Conservation (phyloP, 2,329 filamentous ascomycete genomes). For the Pezicula carpinea region DNA sequence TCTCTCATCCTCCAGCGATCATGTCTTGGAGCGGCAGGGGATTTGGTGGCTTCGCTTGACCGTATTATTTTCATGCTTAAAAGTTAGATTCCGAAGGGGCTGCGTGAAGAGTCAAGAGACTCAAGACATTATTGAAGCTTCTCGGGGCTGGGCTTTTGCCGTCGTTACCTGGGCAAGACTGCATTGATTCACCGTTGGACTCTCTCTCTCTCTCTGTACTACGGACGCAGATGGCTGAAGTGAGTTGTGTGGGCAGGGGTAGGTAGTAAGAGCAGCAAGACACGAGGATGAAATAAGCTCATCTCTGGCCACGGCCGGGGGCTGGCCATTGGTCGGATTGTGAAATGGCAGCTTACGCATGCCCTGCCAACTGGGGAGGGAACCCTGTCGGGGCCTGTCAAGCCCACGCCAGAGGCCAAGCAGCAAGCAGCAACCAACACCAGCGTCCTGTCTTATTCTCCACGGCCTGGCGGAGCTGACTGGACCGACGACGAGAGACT, state of each 20-base stretch:
- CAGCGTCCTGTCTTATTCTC: neutral
- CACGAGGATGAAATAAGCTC: constrained; percentile 2
- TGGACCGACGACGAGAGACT: no score
- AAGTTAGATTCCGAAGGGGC: neutral
- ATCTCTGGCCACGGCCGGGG: neutral
- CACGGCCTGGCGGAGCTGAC: neutral
- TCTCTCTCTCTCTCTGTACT: no score
- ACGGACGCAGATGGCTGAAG: no score
- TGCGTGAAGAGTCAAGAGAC: no score
- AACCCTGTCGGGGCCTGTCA: neutral
- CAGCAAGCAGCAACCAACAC: neutral
- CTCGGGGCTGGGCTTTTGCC: no score
- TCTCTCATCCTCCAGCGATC: neutral
- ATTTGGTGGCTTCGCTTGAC: no score
- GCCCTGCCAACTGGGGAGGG: neutral
- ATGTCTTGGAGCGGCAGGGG: neutral
- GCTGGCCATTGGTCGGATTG: neutral
- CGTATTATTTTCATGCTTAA: neutral
- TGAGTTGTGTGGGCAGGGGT: no score
- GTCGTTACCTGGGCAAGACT: no score
- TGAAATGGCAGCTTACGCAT: neutral
- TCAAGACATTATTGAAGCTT: no score
- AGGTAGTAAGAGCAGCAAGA: neutral
- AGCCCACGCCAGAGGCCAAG: neutral
- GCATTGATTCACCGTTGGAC: no score